Evolutionary conservation across 768 basidiomycete genomes (phyloP).

Genomic region (Filobasidium wieringae): DNA sequence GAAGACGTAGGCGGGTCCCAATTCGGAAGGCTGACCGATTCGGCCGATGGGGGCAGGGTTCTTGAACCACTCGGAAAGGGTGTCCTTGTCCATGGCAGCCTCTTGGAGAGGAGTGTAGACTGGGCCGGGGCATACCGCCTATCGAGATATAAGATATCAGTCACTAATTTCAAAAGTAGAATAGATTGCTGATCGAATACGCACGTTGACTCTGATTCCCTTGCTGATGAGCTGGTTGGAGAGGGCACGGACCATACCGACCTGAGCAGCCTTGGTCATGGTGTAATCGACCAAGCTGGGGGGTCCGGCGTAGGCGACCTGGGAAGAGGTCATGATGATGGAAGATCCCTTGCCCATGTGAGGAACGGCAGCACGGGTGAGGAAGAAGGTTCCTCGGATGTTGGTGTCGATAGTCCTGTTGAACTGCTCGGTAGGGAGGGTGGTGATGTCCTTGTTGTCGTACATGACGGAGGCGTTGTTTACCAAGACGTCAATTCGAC

Average conservation of each 20-base stretch:
- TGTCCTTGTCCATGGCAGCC: conserved; percentile 32
- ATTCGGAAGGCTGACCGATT: conserved; percentile 47
- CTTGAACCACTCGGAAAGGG: conserved; percentile 19
- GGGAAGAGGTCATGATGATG: conserved; percentile 54
- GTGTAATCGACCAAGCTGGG: conserved; percentile 47
- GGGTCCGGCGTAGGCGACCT: conserved; percentile 37
- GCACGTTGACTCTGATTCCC: conserved; percentile 45
- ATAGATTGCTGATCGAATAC: conserved; percentile 21
- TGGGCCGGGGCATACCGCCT: not conserved
- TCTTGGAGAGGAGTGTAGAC: conserved; percentile 30
- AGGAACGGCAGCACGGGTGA: conserved; percentile 50
- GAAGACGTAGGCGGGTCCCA: conserved; percentile 49
- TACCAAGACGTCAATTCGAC: conserved; percentile 47
- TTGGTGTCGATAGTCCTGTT: conserved; percentile 50
- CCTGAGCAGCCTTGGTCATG: conserved; percentile 48
- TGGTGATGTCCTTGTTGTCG: conserved; percentile 38
- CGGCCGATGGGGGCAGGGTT: conserved; percentile 41
- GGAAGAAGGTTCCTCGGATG: conserved; percentile 50
- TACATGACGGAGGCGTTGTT: conserved; percentile 52
- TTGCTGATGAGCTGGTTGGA: conserved; percentile 48
- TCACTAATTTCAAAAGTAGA: not conserved
- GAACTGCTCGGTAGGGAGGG: conserved; percentile 44
- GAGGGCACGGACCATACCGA: conserved; percentile 45
- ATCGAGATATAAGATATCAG: not conserved
- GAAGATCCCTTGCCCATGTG: conserved; percentile 51